These are phyloP conservation scores for Agaricus blazei DNA, from an alignment of 768 basidiomycete species.

Conservation along the genomic window DNA sequence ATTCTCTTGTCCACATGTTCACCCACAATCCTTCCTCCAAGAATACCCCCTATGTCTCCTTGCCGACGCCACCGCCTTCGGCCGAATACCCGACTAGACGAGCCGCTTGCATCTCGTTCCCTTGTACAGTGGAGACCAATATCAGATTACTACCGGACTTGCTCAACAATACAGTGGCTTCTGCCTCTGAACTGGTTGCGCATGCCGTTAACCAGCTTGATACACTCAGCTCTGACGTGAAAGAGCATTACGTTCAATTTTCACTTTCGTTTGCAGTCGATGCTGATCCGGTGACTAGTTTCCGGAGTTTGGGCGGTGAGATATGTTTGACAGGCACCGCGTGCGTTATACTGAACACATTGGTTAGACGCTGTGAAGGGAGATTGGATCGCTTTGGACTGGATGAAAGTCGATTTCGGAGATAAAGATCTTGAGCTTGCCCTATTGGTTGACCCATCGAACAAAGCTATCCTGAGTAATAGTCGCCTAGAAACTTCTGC, in stretches of 20 bases:
- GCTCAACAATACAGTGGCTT: slow-evolving; percentile 16
- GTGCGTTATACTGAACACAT: neutral
- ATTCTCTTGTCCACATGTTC: slow-evolving; percentile 21
- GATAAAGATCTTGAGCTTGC: slow-evolving; percentile 17
- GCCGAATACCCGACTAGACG: slow-evolving; percentile 16
- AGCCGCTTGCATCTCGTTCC: slow-evolving; percentile 36
- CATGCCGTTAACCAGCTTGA: slow-evolving; percentile 31
- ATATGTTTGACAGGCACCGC: neutral
- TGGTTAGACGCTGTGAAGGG: slow-evolving; percentile 21
- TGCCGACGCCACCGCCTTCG: slow-evolving; percentile 11
- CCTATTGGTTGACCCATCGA: slow-evolving; percentile 21
- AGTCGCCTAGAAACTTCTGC: slow-evolving; percentile 13
- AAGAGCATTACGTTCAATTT: slow-evolving; percentile 34
- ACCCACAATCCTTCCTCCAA: neutral
- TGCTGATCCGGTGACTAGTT: slow-evolving; percentile 40
- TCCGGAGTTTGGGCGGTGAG: slow-evolving; percentile 45
- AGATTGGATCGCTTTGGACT: slow-evolving; percentile 26
- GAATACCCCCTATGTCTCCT: slow-evolving; percentile 20
- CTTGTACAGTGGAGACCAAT: slow-evolving; percentile 49
- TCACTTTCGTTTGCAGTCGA: slow-evolving; percentile 56
- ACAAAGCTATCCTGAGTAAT: slow-evolving; percentile 15
- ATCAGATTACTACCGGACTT: slow-evolving; percentile 37
- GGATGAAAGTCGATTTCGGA: slow-evolving; percentile 10
- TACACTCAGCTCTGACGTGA: slow-evolving; percentile 27
- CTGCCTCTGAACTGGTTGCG: slow-evolving; percentile 35